A percentile compares a stretch with the other conserved stretches of the same genome.
Evolutionary conservation across 2,329 filamentous ascomycete genomes (phyloP).

Genomic region (Trichoderma hamatum): DNA sequence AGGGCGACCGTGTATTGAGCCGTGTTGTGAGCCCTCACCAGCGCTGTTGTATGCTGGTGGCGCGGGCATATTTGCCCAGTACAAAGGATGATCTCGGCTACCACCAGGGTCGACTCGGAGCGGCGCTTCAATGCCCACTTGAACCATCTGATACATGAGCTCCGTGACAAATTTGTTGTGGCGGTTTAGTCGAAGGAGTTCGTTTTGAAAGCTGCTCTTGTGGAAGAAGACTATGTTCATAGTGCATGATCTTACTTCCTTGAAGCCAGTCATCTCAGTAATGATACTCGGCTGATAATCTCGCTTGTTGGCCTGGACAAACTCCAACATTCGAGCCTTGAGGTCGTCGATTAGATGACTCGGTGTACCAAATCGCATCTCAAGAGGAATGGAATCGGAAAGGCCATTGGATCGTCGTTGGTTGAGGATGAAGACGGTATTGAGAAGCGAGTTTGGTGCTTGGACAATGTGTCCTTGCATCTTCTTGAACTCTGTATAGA

Average conservation of each 20-base stretch:
- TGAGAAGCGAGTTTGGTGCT: conserved; percentile 91
- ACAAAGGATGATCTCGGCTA: conserved; percentile 69
- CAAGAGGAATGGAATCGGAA: conserved; percentile 81
- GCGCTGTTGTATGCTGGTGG: conserved; percentile 42
- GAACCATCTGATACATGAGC: conserved; percentile 82
- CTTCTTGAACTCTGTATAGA: conserved; percentile 98
- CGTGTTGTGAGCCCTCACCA: conserved; percentile 17
- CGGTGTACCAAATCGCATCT: conserved; percentile 87
- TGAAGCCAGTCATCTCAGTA: conserved; percentile 78
- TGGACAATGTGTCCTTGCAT: conserved; percentile 97
- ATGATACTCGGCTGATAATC: conserved; percentile 87
- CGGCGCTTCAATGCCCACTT: conserved; percentile 83
- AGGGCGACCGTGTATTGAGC: conserved; percentile 18
- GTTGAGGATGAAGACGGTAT: conserved; percentile 92
- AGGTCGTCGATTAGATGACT: conserved; percentile 81
- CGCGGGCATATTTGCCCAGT: conserved; percentile 44
- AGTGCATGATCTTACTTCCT: conserved; percentile 81
- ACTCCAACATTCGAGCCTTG: conserved; percentile 78
- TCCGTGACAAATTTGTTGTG: conserved; percentile 95
- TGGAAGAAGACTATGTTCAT: conserved; percentile 97
- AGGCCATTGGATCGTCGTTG: conserved; percentile 87
- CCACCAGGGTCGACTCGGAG: conserved; percentile 63
- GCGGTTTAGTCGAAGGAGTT: conserved; percentile 82
- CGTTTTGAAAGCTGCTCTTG: conserved; percentile 96
- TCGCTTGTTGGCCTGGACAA: conserved; percentile 81